Evolutionary conservation across 495 filamentous ascomycete genomes (phyloP).

Genomic region (Elaphomyces granulatus): DNA sequence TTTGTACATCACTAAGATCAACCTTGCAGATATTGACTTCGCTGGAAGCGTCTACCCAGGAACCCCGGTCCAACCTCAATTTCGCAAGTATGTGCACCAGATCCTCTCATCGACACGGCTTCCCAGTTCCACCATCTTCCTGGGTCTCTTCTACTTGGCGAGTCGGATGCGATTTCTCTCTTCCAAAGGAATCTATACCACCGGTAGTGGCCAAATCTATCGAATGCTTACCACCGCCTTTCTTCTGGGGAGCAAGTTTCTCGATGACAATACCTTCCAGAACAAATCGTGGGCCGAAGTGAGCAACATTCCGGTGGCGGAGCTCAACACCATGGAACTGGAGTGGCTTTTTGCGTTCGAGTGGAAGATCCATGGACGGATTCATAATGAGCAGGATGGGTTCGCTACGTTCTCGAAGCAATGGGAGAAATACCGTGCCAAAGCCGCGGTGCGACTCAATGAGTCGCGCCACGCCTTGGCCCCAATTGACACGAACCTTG

Average conservation of each 20-base stretch:
- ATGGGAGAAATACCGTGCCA: constrained; percentile 68
- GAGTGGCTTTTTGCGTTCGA: constrained; percentile 80
- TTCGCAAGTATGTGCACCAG: constrained; percentile 88
- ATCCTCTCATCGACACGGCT: constrained; percentile 90
- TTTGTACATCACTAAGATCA: constrained; percentile 44
- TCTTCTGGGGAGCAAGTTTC: constrained; percentile 90
- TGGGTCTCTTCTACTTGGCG: constrained; percentile 82
- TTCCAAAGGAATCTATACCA: constrained; percentile 36
- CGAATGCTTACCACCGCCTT: constrained; percentile 81
- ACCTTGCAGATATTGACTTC: constrained; percentile 57
- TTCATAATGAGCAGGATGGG: constrained; percentile 60
- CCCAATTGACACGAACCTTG: constrained; percentile 54
- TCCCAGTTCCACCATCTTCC: constrained; percentile 85
- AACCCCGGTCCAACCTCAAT: constrained; percentile 54
- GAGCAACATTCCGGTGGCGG: constrained; percentile 74
- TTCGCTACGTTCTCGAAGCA: constrained; percentile 69
- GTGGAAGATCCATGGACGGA: constrained; percentile 82
- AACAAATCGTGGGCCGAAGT: constrained; percentile 99
- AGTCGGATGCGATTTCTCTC: constrained; percentile 66
- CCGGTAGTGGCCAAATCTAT: constrained; percentile 64
- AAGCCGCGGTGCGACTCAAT: constrained; percentile 40
- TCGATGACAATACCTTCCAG: constrained; percentile 98
- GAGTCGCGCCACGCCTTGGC: constrained; percentile 44
- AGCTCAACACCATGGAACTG: constrained; percentile 80
- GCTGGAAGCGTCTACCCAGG: constrained; percentile 63